Conservation (phyloP, 345 rosid species). For the Stellera chamaejasme region DNA sequence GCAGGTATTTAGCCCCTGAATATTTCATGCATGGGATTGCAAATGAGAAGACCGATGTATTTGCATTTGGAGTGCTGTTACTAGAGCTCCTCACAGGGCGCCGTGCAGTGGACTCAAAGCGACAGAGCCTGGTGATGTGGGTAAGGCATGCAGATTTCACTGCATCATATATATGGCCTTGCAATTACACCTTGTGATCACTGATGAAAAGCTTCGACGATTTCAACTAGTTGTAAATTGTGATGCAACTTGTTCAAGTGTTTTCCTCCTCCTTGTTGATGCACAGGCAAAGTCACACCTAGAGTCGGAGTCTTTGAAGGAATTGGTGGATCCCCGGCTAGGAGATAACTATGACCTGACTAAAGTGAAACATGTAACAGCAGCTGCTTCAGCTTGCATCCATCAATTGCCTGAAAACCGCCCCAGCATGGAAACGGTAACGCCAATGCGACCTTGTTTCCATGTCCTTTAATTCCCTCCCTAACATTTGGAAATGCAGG, state of each 20-base stretch:
- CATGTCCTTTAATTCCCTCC: background rate
- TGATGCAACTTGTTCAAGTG: too few species aligned
- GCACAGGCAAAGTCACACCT: slow-evolving; percentile 64
- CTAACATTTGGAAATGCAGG: slow-evolving; percentile 28
- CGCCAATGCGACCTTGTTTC: background rate
- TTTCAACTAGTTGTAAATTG: background rate
- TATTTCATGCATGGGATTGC: slow-evolving; percentile 59
- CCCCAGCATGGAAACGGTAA: slow-evolving; percentile 64
- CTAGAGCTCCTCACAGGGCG: slow-evolving; percentile 58
- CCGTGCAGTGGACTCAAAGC: slow-evolving; percentile 38
- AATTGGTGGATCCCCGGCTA: slow-evolving; percentile 53
- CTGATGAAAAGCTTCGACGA: too few species aligned
- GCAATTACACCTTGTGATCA: too few species aligned
- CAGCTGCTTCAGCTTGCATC: slow-evolving; percentile 66
- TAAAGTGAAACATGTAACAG: slow-evolving; percentile 50
- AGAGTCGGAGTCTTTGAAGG: slow-evolving; percentile 30
- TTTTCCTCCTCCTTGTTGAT: background rate
- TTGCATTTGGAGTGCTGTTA: slow-evolving; percentile 46
- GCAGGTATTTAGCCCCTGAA: slow-evolving; percentile 55
- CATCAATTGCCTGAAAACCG: slow-evolving; percentile 53
- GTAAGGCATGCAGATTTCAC: slow-evolving; percentile 24
- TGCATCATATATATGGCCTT: background rate
- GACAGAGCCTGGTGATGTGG: slow-evolving; percentile 60
- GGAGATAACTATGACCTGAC: slow-evolving; percentile 32
- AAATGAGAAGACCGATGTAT: slow-evolving; percentile 53